A percentile compares a stretch with the other conserved stretches of the same genome.
Conservation (phyloP, 169 alveolate species). For the Babesia divergens region DNA sequence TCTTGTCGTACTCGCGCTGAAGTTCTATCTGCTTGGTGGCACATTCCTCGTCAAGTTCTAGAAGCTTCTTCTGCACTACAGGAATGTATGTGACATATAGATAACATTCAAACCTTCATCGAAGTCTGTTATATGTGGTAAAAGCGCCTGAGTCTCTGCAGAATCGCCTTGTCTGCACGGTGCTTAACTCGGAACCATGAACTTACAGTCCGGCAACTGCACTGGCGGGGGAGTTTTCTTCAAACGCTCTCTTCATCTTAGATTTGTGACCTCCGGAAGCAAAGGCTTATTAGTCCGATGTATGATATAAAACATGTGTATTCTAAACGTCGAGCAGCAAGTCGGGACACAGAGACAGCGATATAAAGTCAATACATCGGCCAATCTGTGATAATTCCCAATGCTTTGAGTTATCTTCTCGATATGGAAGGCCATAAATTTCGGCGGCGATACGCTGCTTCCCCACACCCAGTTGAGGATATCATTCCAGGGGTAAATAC, state of each 20-base stretch:
- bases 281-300: too few species aligned
- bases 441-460: too few species aligned
- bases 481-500: too few species aligned
- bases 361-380: too few species aligned
- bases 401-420: too few species aligned
- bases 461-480: too few species aligned
- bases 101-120: constrained; percentile 44
- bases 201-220: constrained; percentile 2
- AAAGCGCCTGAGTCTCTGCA: constrained; percentile 40
- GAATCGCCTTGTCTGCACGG: background rate
- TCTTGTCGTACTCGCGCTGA: constrained; percentile 84
- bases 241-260: constrained; percentile 46
- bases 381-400: too few species aligned
- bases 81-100: background rate
- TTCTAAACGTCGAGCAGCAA: too few species aligned
- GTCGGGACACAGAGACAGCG: too few species aligned
- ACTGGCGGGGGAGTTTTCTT: constrained; percentile 8
- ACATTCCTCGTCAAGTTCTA: constrained; percentile 82
- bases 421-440: too few species aligned
- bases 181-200: background rate
- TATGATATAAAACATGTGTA: too few species aligned
- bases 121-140: constrained; percentile 47
- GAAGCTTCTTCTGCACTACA: constrained; percentile 76
- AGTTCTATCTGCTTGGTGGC: constrained; percentile 85
- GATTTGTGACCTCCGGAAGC: too few species aligned